phyloP scores from a whole-genome alignment of 352 stramenopile genomes.

The Phytophthora parvispora region DNA sequence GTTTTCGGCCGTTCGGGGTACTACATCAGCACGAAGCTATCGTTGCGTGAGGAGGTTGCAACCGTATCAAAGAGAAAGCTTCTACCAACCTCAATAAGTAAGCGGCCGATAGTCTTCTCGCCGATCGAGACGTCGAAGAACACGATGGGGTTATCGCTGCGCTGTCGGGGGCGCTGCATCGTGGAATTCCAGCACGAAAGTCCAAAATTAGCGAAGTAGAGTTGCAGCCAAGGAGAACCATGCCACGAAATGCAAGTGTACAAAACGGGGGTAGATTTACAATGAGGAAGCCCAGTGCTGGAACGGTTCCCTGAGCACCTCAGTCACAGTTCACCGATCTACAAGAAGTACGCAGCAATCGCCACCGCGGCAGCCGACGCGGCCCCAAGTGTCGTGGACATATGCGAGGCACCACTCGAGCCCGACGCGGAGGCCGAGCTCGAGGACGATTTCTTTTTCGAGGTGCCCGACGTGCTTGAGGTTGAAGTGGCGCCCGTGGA shows the following conservation, averaged over 20 bases:
- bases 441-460: slow-evolving; percentile 6
- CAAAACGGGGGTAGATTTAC: slow-evolving; percentile 19
- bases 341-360: slow-evolving; percentile 29
- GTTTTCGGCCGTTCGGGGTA: slow-evolving; percentile 97
- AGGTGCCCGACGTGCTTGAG: background rate
- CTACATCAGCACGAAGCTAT: slow-evolving; percentile 94
- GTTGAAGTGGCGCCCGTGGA: slow-evolving; percentile 5
- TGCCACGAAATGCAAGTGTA: background rate
- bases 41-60: background rate
- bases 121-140: slow-evolving; percentile 97
- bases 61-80: background rate
- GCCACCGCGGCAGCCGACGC: slow-evolving; percentile 13
- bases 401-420: slow-evolving; percentile 22
- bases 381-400: slow-evolving; percentile 7
- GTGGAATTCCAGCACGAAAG: background rate
- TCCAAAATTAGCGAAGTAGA: slow-evolving; percentile 21
- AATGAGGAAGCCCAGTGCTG: background rate
- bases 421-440: slow-evolving; percentile 17
- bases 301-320: background rate
- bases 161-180: slow-evolving; percentile 23
- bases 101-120: slow-evolving; percentile 81
- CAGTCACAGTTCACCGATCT: slow-evolving; percentile 7
- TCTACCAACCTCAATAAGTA: slow-evolving; percentile 91
- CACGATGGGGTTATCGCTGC: slow-evolving; percentile 87
- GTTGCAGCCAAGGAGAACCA: background rate